Conservation (phyloP, 1,139 yeast genomes). For the Blastobotrys raffinosifermentans region DNA sequence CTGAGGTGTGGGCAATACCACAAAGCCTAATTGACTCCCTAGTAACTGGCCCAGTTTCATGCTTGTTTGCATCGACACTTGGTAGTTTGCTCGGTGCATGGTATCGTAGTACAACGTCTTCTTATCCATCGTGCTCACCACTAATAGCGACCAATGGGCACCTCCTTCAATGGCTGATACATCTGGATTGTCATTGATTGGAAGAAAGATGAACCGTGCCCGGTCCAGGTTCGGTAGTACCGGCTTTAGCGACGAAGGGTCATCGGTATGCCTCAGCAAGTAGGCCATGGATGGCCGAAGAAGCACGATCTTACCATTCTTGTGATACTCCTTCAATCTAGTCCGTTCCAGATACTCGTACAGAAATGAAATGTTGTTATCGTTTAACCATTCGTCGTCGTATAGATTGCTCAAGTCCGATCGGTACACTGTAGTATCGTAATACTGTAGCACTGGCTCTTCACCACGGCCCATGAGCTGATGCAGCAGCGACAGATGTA, state of each 20-base stretch:
- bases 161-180: constrained; percentile 44
- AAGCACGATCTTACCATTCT: constrained; percentile 23
- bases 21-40: constrained; percentile 16
- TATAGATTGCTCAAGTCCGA: constrained; percentile 42
- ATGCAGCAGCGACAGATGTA: constrained; percentile 4
- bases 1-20: constrained; percentile 52
- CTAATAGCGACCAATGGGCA: constrained; percentile 51
- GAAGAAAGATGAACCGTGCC: constrained; percentile 43
- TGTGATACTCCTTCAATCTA: constrained; percentile 10
- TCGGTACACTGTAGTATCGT: constrained; percentile 41
- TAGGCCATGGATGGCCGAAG: constrained; percentile 40
- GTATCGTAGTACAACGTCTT: constrained; percentile 44
- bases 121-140: constrained; percentile 37
- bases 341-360: constrained; percentile 51
- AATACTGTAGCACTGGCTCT: constrained; percentile 22
- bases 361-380: constrained; percentile 58
- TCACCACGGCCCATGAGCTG: constrained; percentile 11
- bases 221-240: constrained; percentile 41
- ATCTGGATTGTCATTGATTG: constrained; percentile 49
- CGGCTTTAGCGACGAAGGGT: constrained; percentile 29
- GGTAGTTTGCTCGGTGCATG: constrained; percentile 37
- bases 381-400: constrained; percentile 68
- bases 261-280: constrained; percentile 30
- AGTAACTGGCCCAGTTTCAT: constrained; percentile 33
- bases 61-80: constrained; percentile 34